These are phyloP conservation scores for Ceratocystis colombiana DNA, from an alignment of 2,329 filamentous ascomycete genomes.

Conservation along the genomic window DNA sequence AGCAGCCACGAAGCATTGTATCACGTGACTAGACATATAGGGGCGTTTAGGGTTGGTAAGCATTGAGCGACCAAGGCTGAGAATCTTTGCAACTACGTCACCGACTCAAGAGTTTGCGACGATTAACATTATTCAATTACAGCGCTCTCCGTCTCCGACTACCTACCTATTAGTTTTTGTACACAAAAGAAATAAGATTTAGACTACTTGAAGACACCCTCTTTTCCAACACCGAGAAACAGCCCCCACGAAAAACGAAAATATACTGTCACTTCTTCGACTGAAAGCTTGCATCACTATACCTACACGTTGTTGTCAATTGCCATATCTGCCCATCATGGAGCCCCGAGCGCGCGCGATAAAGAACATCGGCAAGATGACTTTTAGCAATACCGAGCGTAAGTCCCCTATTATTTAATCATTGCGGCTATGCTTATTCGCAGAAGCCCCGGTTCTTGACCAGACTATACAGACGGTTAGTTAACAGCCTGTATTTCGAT, in stretches of 20 bases:
- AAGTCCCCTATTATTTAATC: constrained; percentile 31
- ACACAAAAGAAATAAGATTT: background rate
- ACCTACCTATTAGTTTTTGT: background rate
- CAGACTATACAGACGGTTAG: no score
- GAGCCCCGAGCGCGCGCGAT: constrained; percentile 67
- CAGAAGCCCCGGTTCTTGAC: background rate
- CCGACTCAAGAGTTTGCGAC: background rate
- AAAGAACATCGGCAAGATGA: constrained; percentile 74
- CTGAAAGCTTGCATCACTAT: background rate
- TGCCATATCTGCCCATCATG: constrained; percentile 41
- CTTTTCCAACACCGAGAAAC: background rate
- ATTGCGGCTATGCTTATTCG: background rate
- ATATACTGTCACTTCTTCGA: background rate
- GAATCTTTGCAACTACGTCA: constrained; percentile 16
- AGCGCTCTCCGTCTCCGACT: background rate
- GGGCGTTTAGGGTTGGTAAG: background rate
- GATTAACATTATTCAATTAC: background rate
- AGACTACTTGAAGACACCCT: background rate
- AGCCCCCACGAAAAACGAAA: background rate
- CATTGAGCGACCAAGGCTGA: constrained; percentile 5
- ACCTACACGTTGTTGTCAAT: background rate
- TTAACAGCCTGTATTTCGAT: no score
- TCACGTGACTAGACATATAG: background rate
- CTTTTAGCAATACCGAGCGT: constrained; percentile 65
- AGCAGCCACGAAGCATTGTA: background rate